Percentiles rank a stretch among this genome's conserved stretches.
Conservation (phyloP, 768 basidiomycete genomes). For the Tephrocybe sp. region DNA sequence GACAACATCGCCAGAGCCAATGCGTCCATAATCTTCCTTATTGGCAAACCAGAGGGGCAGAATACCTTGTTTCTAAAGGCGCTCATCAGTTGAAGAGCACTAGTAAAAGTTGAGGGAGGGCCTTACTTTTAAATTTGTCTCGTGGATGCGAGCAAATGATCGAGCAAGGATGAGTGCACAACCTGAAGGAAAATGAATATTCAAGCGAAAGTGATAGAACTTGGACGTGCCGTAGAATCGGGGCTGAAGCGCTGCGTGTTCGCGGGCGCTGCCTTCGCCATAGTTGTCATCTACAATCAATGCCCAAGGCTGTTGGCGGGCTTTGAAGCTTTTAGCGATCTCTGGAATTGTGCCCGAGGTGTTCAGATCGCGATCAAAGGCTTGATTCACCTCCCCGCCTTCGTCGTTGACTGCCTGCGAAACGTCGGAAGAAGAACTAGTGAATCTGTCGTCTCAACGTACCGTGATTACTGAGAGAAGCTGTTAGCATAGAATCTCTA, state of each 20-base stretch:
- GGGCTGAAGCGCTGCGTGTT: conserved; percentile 97
- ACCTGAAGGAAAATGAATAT: conserved; percentile 39
- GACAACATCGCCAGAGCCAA: conserved; percentile 78
- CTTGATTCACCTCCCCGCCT: conserved; percentile 88
- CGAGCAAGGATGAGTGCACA: conserved; percentile 85
- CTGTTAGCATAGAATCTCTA: conserved; percentile 1
- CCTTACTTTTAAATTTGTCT: conserved; percentile 89
- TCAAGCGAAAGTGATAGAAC: not conserved
- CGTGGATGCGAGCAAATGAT: conserved; percentile 97
- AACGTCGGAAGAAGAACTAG: not conserved
- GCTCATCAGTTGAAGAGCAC: conserved; percentile 8
- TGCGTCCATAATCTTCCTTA: conserved; percentile 80
- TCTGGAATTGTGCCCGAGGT: conserved; percentile 82
- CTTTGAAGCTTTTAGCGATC: conserved; percentile 87
- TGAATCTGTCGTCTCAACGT: conserved; percentile 12
- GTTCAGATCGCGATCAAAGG: conserved; percentile 70
- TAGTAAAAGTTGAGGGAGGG: not conserved
- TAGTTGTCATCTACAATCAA: conserved; percentile 95
- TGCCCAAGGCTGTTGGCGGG: conserved; percentile 85
- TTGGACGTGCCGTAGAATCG: conserved; percentile 74
- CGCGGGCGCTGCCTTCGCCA: conserved; percentile 96
- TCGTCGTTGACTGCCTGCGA: conserved; percentile 89
- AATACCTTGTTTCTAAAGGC: conserved; percentile 88
- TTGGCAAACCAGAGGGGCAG: conserved; percentile 93
- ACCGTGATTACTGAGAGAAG: conserved; percentile 74